Percentiles rank a stretch among this genome's conserved stretches.
phyloP scores from a whole-genome alignment of 352 stramenopile species.

The Phytophthora sojae region DNA sequence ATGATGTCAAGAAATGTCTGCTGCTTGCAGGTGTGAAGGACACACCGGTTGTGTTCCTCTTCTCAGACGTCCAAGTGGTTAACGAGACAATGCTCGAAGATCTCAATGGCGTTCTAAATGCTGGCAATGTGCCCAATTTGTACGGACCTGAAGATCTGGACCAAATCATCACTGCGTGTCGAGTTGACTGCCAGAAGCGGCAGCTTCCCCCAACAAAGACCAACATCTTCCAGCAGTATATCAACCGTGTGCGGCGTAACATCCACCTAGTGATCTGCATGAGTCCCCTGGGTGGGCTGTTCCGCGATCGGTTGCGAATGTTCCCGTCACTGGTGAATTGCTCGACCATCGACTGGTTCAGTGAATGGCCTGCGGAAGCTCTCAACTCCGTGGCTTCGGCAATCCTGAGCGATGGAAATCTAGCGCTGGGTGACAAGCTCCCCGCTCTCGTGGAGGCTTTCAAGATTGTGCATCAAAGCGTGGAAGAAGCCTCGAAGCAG shows the following conservation, averaged over 20 bases:
- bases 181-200: conserved; percentile 93
- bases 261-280: conserved; percentile 93
- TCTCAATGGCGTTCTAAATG: conserved; percentile 95
- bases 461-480: conserved; percentile 90
- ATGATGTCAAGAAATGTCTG: conserved; percentile 93
- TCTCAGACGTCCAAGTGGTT: conserved; percentile 95
- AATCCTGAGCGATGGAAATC: conserved; percentile 84
- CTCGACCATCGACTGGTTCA: conserved; percentile 92
- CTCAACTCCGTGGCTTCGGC: conserved; percentile 86
- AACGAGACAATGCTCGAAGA: conserved; percentile 97
- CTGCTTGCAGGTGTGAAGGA: conserved; percentile 92
- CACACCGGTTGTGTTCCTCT: conserved; percentile 93
- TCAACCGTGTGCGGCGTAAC: conserved; percentile 92
- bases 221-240: conserved; percentile 96
- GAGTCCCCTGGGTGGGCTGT: conserved; percentile 82
- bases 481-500: conserved; percentile 84
- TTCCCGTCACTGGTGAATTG: conserved; percentile 91
- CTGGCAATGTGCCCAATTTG: conserved; percentile 94
- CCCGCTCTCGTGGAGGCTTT: conserved; percentile 75
- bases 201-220: conserved; percentile 93
- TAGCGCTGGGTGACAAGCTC: conserved; percentile 69
- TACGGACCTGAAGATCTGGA: conserved; percentile 94
- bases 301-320: conserved; percentile 86
- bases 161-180: conserved; percentile 89
- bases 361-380: conserved; percentile 87